Base-by-base conservation (phyloP, 2,329 filamentous ascomycete genomes). In the Pyricularia pennisetigena region DNA sequence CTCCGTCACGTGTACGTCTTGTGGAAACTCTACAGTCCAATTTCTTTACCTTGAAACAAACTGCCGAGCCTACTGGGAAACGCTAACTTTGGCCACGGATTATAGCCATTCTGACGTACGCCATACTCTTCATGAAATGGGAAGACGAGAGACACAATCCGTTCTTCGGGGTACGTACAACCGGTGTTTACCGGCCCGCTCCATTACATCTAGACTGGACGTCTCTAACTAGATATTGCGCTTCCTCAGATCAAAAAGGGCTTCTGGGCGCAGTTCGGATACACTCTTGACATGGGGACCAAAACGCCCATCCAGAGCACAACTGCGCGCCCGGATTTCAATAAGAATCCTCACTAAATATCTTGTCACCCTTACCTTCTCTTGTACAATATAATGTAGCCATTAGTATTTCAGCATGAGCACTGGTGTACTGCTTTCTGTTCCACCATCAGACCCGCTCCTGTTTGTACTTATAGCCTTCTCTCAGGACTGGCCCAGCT, bases 81-180 rank as follows among this genome's bases (percentile, higher is more conserved):
- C 16, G 23, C 57, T 61, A 9, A 61, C 57, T n/a, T 24, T 61
- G n/a, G 4, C 10, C n/a, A 61, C 9, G 23, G n/a, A 23, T 61
- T 29, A 3, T 70, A 86, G 84, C 81, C 75, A 83, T 87, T 41
- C 71, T 81, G 10, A 77, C 82, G 28, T 90, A 89, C 72, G 80
- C 83, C 30, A 81, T 88, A 32, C 77, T 90, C 68, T 90, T 88
- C 75, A 82, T 89, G 82, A 86, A 90, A 71, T 86, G 82, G 82
- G 77, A 79, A 28, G 74, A 75, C 10, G 78, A 81, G 28, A 74
- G 26, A 9, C 67, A 77, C 3, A 80, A 81, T 65, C 84, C 84
- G 2, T 86, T 87, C 70, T 78, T 83, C 70, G 79, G 77, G 49
- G 83, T 86, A 79, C 71, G 83, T 71, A 41, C 54, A 1, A 26